Evolutionary conservation across 805 yeast species (phyloP).

Genomic region (Saccharomycopsis capsularis): DNA sequence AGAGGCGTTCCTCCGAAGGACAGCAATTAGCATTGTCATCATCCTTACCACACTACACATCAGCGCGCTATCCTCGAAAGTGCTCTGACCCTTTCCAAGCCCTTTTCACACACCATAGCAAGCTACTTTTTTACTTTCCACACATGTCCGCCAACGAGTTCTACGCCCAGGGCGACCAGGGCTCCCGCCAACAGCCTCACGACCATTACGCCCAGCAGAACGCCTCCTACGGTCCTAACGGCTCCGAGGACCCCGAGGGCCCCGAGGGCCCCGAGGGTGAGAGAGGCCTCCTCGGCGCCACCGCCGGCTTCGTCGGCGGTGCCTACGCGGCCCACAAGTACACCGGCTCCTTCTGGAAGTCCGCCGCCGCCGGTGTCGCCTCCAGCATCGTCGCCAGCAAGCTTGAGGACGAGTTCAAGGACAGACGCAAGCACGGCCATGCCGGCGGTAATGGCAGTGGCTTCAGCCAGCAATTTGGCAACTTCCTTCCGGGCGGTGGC

Average conservation of each 20-base stretch:
- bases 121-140: no score
- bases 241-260: conserved; percentile 9
- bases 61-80: no score
- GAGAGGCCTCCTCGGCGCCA: conserved; percentile 11
- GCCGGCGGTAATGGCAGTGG: conserved; percentile 1
- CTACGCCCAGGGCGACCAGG: conserved; percentile 7
- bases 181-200: background rate
- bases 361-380: conserved; percentile 14
- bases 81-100: no score
- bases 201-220: background rate
- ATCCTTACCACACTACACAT: no score
- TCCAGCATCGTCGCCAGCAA: conserved; percentile 11
- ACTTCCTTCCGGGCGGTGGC: background rate
- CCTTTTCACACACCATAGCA: no score
- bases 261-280: conserved; percentile 11
- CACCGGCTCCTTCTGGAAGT: conserved; percentile 9
- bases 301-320: conserved; percentile 13
- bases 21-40: no score
- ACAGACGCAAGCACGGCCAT: conserved; percentile 3
- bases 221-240: conserved; percentile 2
- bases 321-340: conserved; percentile 10
- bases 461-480: background rate
- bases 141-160: conserved; percentile 17
- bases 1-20: no score
- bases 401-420: conserved; percentile 10